Evolutionary conservation across 2,329 filamentous ascomycete genomes (phyloP).

Genomic region (Hymenoscyphus infarciens): DNA sequence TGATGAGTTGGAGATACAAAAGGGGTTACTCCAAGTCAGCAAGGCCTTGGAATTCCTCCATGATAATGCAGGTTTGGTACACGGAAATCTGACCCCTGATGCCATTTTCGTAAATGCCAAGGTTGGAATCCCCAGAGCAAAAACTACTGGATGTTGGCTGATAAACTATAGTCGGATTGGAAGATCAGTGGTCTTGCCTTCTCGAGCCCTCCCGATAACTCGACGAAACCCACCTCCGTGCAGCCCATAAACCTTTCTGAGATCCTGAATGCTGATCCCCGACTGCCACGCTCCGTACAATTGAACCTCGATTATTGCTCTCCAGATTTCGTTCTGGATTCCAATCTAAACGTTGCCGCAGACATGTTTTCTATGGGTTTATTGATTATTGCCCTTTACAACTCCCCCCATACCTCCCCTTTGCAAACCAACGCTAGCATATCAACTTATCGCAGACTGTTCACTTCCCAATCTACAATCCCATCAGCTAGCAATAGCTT

Average conservation of each 20-base stretch:
- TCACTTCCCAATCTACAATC: slow-evolving; percentile 72
- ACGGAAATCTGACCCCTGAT: slow-evolving; percentile 91
- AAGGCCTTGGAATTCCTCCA: slow-evolving; percentile 95
- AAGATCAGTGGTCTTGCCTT: slow-evolving; percentile 95
- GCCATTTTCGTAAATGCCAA: slow-evolving; percentile 93
- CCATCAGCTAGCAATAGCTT: slow-evolving; percentile 82
- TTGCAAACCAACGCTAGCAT: slow-evolving; percentile 77
- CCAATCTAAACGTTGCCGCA: slow-evolving; percentile 75
- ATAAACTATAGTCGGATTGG: slow-evolving; percentile 75
- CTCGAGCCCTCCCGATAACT: slow-evolving; percentile 74
- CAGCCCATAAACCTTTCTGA: slow-evolving; percentile 79
- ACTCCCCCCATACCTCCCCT: slow-evolving; percentile 87
- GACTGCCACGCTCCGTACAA: slow-evolving; percentile 78
- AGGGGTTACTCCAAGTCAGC: slow-evolving; percentile 86
- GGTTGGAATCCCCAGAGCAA: slow-evolving; percentile 43
- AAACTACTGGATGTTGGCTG: slow-evolving; percentile 22
- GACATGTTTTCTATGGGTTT: slow-evolving; percentile 95
- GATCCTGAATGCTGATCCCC: slow-evolving; percentile 77
- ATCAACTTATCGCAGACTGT: slow-evolving; percentile 80
- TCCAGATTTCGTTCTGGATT: slow-evolving; percentile 91
- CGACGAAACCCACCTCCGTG: slow-evolving; percentile 70
- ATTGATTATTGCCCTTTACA: slow-evolving; percentile 85
- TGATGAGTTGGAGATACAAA: slow-evolving; percentile 96
- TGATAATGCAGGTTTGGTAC: slow-evolving; percentile 89
- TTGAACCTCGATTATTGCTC: slow-evolving; percentile 90